Conservation (phyloP, 768 basidiomycete species). For the Tricholoma matsutake region DNA sequence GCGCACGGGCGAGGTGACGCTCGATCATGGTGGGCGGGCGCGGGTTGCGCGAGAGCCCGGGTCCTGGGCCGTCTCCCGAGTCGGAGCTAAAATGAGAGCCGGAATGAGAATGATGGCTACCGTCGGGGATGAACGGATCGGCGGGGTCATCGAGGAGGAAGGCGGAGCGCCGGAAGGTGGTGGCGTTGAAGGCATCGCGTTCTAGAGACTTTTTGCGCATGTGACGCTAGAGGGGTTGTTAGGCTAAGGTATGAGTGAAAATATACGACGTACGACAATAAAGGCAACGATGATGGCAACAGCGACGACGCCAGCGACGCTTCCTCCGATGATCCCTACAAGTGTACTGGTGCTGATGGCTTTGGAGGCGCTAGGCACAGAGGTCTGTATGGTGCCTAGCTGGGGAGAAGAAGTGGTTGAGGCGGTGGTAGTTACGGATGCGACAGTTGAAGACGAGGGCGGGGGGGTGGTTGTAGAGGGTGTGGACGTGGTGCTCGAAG, state of each 20-base stretch:
- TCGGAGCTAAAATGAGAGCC: background rate
- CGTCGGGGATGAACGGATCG: slow-evolving; percentile 11
- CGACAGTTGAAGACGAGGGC: background rate
- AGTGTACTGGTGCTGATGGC: slow-evolving; percentile 20
- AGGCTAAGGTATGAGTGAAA: no score
- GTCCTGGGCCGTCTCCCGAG: background rate
- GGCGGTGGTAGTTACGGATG: background rate
- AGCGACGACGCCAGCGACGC: slow-evolving; percentile 17
- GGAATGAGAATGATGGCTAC: slow-evolving; percentile 3
- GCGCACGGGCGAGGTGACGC: slow-evolving; percentile 18
- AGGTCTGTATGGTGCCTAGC: background rate
- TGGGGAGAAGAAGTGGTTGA: background rate
- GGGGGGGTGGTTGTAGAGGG: slow-evolving; percentile 4
- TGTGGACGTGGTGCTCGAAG: background rate
- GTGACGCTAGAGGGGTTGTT: slow-evolving; percentile 26
- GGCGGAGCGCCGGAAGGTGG: slow-evolving; percentile 51
- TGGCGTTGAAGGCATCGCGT: slow-evolving; percentile 42
- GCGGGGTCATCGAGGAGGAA: slow-evolving; percentile 33
- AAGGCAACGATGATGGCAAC: slow-evolving; percentile 21
- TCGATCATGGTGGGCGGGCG: slow-evolving; percentile 33
- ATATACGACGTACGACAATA: slow-evolving; percentile 18
- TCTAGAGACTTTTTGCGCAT: slow-evolving; percentile 31
- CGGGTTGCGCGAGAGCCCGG: slow-evolving; percentile 6
- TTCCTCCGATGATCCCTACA: slow-evolving; percentile 25
- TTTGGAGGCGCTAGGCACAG: slow-evolving; percentile 2